Evolutionary conservation across 2,329 filamentous ascomycete species (phyloP).

Genomic region (Aureobasidium sp.): DNA sequence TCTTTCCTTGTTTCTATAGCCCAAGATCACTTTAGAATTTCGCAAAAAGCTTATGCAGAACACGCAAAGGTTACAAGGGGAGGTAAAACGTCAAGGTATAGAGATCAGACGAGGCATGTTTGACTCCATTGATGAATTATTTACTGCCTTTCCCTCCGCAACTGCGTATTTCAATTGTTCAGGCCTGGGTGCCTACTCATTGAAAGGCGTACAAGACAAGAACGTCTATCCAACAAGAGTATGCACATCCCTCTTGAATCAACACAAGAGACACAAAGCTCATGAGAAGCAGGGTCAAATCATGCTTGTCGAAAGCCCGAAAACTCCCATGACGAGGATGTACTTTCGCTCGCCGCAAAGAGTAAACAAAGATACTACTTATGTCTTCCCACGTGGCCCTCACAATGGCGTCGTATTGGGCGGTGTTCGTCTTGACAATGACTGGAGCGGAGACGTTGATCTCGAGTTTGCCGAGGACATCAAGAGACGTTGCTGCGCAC

Average conservation of each 20-base stretch:
- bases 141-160: slow-evolving; percentile 51
- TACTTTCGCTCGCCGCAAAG: slow-evolving; percentile 14
- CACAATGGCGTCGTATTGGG: slow-evolving; percentile 12
- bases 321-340: slow-evolving; percentile 25
- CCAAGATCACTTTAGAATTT: not conserved
- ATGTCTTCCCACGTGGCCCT: slow-evolving; percentile 9
- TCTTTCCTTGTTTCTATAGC: not conserved
- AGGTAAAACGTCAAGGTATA: not conserved
- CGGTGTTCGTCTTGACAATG: slow-evolving; percentile 11
- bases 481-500: slow-evolving; percentile 55
- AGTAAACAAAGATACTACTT: slow-evolving; percentile 12
- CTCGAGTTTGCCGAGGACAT: slow-evolving; percentile 11
- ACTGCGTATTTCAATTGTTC: slow-evolving; percentile 61
- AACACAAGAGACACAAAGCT: not conserved
- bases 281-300: slow-evolving; percentile 53
- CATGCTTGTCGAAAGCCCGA: slow-evolving; percentile 64
- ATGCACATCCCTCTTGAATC: not conserved
- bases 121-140: slow-evolving; percentile 53
- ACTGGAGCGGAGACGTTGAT: slow-evolving; percentile 3
- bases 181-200: slow-evolving; percentile 60
- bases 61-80: not conserved
- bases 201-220: slow-evolving; percentile 71
- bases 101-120: slow-evolving; percentile 38
- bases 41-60: not conserved
- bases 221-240: slow-evolving; percentile 41